These are phyloP conservation scores for Ophiocordyceps sinensis DNA, from an alignment of 2,329 filamentous ascomycete species.

Conservation along the genomic window DNA sequence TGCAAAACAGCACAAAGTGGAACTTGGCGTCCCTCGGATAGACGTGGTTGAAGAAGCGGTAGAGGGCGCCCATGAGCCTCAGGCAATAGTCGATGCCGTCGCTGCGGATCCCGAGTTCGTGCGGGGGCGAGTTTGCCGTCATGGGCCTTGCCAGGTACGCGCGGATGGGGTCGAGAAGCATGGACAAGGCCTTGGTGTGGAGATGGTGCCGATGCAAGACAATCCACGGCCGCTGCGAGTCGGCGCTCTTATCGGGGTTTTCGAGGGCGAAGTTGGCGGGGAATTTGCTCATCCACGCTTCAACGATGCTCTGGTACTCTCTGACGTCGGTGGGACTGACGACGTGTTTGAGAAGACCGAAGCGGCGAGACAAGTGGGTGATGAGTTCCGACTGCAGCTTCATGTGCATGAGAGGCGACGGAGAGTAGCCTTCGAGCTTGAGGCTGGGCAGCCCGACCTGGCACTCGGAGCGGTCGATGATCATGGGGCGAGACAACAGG, in stretches of 20 bases:
- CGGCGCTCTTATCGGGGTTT: conserved; percentile 25
- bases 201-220: conserved; percentile 30
- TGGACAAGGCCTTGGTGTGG: conserved; percentile 27
- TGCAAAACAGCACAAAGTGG: conserved; percentile 31
- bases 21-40: conserved; percentile 32
- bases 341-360: conserved; percentile 16
- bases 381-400: conserved; percentile 21
- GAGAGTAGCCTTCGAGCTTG: conserved; percentile 15
- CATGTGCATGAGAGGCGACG: conserved; percentile 20
- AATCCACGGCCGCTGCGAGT: conserved; percentile 25
- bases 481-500: conserved; percentile 17
- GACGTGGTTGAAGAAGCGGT: conserved; percentile 26
- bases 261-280: conserved; percentile 23
- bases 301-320: conserved; percentile 18
- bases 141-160: conserved; percentile 25
- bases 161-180: conserved; percentile 30
- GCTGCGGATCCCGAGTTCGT: conserved; percentile 22
- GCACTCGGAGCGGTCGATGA: conserved; percentile 19
- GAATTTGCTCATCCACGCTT: conserved; percentile 27
- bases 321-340: conserved; percentile 13
- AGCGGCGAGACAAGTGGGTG: conserved; percentile 14
- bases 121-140: conserved; percentile 10
- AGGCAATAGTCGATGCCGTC: conserved; percentile 29
- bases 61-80: conserved; percentile 24
- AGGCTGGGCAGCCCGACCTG: conserved; percentile 17